phyloP scores from a whole-genome alignment of 306 rosid species.

The Corylus heterophylla region DNA sequence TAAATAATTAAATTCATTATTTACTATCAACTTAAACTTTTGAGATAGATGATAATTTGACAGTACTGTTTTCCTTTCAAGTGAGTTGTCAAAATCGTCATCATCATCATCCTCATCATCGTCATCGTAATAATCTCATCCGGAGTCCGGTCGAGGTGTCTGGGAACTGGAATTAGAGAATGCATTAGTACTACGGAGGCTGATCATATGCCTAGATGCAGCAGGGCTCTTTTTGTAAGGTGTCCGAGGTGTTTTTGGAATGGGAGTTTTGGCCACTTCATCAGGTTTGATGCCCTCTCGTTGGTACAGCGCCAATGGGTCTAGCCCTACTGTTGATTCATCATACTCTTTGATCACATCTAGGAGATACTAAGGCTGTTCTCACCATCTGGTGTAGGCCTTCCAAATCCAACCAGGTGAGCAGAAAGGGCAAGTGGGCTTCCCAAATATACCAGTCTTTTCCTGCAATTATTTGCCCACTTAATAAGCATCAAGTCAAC shows the following conservation, averaged over 20 bases:
- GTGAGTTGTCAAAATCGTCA: constrained; percentile 64
- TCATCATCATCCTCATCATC: constrained; percentile 41
- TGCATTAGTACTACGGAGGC: constrained; percentile 50
- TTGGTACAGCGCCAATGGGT: constrained; percentile 69
- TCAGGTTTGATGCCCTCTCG: constrained; percentile 69
- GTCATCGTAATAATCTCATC: constrained; percentile 31
- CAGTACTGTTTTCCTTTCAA: constrained; percentile 55
- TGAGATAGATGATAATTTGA: too few species aligned
- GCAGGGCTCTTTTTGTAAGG: constrained; percentile 37
- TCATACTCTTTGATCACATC: constrained; percentile 86
- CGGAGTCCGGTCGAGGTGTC: constrained; percentile 40
- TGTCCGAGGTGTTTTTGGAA: constrained; percentile 47
- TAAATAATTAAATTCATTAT: too few species aligned
- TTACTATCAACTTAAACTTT: too few species aligned
- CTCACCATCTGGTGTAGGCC: constrained; percentile 82
- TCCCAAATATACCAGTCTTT: constrained; percentile 76
- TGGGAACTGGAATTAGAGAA: constrained; percentile 24
- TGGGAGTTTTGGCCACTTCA: constrained; percentile 51
- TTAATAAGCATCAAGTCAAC: neutral
- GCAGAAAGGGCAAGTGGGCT: constrained; percentile 53
- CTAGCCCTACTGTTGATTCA: constrained; percentile 77
- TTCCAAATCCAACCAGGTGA: constrained; percentile 74
- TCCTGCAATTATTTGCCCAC: constrained; percentile 47
- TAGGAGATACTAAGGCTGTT: constrained; percentile 69
- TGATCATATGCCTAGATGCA: constrained; percentile 54